Evolutionary conservation across 2,329 filamentous ascomycete genomes (phyloP), one percentile per base, ranked within the genome.

Genomic region (Arthroderma sp.): DNA sequence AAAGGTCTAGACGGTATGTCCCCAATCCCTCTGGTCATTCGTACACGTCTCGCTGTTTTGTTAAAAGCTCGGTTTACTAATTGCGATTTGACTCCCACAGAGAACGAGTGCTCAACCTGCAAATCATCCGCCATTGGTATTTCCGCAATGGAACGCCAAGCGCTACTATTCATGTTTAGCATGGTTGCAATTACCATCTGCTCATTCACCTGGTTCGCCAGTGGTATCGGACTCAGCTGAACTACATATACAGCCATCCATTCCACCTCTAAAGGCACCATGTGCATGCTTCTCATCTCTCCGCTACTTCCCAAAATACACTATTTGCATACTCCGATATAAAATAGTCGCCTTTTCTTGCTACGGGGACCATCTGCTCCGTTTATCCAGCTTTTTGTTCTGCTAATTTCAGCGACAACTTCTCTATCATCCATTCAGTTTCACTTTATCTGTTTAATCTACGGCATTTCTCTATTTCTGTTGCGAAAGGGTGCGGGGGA

Each of bases 21-120:
- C 22, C 44, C 8, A 29, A n/a, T 37, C 38, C 5, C 3, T 29
- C 36, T 10, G 10, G 15, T 7, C 38, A 6, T 7, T 46, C 36
- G 15, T 22, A 22, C 15, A 22, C 15, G 15, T 22, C 15, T 22
- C 15, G 15, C 3, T 22, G 15, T 22, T 22, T 22, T 22, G 15
- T 22, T 22, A 22, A 22, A 22, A 3, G 15, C 15, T 22, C 47
- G n/a, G 11, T 36, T 31, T 5, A 38, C 36, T 39, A 38, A 27
- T 4, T 38, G 6, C 32, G 1, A 15, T 36, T 6, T 34, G 30
- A 7, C 28, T 38, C 29, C 50, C 8, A 32, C 48, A 74, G 73
- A 72, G 33, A 76, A 63, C 57, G 58, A 62, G 43, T 81, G 77
- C 58, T 68, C 72, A 22, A 78, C 73, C 27, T 81, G 77, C 63